Base-by-base conservation (phyloP, 2,329 filamentous ascomycete genomes). In the Aphanoascus verrucosus region DNA sequence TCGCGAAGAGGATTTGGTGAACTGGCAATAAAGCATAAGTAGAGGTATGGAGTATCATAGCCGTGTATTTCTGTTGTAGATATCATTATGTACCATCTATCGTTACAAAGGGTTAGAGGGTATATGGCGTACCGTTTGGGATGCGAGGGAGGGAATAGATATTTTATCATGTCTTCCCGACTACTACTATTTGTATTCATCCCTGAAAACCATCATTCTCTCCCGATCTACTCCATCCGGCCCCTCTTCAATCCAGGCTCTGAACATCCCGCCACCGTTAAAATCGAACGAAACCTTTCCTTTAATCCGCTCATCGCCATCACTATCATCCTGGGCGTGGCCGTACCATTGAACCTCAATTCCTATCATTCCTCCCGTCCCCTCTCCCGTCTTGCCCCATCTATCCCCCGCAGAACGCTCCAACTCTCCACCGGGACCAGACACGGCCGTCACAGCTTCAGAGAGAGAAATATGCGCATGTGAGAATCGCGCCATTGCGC, bases 1-100 rank as follows among this genome's bases (percentile, higher is more conserved):
- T 89, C 62, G 88, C 88, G 0, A 97, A 96, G 77, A 79, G 93
- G 66, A 98, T 98, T 62, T 98, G 93, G 93, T 97, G 61, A 68
- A 14, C 14, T 32, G 15, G 20, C 15, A 38, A 12, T 23, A 9
- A 19, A 45, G 2, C 15, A 3, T 15, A 12, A 4, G 5, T 38
- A 9, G 20, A 35, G n/a, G 23, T 34, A 41, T 28, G 28, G 11
- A 45, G 41, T 23, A 12, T 40, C 5, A 23, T 42, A 5, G 12
- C 12, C 3, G 3, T 42, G n/a, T 17, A 5, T 19, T 19, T 42
- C 2, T 42, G 14, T 4, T 40, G 37, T 17, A 14, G 37, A 40
- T 40, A 40, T 40, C 12, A 17, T 40, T 40, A 17, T 14, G n/a
- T n/a, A n/a, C n/a, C n/a, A n/a, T n/a, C n/a, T n/a, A n/a, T n/a